Percentiles rank a stretch among this genome's conserved stretches.
These are phyloP conservation scores for Grosmannia clavigera DNA, from an alignment of 2,329 filamentous ascomycete genomes.

Conservation along the genomic window DNA sequence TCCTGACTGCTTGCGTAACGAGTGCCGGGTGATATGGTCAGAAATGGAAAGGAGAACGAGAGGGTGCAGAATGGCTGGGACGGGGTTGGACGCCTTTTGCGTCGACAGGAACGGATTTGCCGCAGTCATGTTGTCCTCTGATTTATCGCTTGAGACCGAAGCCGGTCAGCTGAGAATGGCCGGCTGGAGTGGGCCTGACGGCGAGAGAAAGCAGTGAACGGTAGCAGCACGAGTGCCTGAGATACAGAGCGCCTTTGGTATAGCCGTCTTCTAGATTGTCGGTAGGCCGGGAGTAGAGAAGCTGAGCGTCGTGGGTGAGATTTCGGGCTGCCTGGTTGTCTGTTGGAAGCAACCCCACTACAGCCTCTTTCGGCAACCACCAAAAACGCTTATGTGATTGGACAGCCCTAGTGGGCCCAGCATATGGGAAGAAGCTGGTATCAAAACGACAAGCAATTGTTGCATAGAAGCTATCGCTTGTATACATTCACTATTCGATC, in stretches of 20 bases:
- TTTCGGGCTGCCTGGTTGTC: not conserved
- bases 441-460: not conserved
- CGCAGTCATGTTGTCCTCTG: conserved; percentile 11
- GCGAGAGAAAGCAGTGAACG: not conserved
- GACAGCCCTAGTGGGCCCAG: not conserved
- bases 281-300: not conserved
- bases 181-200: not conserved
- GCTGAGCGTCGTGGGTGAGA: not conserved
- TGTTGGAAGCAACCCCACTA: not conserved
- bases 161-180: not conserved
- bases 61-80: conserved; percentile 78
- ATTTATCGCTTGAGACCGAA: not conserved
- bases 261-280: not conserved
- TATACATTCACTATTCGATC: too few relatives aligned
- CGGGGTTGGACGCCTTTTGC: conserved; percentile 57
- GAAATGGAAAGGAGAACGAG: conserved; percentile 93
- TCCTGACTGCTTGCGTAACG: conserved; percentile 59
- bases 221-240: not conserved
- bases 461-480: too few relatives aligned
- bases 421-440: not conserved
- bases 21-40: conserved; percentile 89
- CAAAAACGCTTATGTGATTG: not conserved
- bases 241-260: not conserved
- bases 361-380: not conserved
- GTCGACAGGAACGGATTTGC: conserved; percentile 50